Evolutionary conservation across 306 rosid genomes (phyloP), one percentile per base, ranked within the genome.

Genomic region (Crotalaria pallida): DNA sequence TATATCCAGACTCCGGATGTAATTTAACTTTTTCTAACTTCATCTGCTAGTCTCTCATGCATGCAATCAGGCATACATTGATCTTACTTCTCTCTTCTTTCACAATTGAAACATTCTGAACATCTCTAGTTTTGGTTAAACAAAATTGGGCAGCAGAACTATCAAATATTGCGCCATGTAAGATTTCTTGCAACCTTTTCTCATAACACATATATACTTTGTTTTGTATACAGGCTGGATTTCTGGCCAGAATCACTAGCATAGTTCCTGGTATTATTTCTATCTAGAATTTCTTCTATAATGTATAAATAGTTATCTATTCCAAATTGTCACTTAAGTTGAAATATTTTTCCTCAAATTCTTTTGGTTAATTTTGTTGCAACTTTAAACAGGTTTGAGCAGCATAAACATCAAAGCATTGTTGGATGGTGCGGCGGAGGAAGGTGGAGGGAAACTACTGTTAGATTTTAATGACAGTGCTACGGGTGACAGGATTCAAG

Each of bases 401-500:
- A 97, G 98, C 0, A 78, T 90, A 50, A 93, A 93, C 78, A 78
- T 93, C 89, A 93, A 88, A 83, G 88, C 69, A 60, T 67, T 90
- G 80, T 76, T 93, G 83, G 86, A 87, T 79, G 86, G 84, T 77
- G 96, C 94, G 15, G 80, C 94, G 10, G 91, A 82, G 44, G 98
- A 84, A 81, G 65, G 71, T 10, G 98, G 98, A 65, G 98, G 98
- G 33, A 93, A 88, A 72, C 78, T 75, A 58, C 66, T 93, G 73
- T 33, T 89, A 65, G 96, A 93, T 80, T 93, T 90, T 71, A 73
- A 81, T 26, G 98, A 93, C 81, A 85, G 84, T 18, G 58, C 79
- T 72, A n/a, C n/a, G n/a, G 98, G 96, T 47, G 98, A 93, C 82
- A 87, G 96, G 72, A 90, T 88, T 65, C 97, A 90, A 88, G 94